Evolutionary conservation across 1,139 yeast genomes (phyloP).

Genomic region (Magnusiomyces paraingens): DNA sequence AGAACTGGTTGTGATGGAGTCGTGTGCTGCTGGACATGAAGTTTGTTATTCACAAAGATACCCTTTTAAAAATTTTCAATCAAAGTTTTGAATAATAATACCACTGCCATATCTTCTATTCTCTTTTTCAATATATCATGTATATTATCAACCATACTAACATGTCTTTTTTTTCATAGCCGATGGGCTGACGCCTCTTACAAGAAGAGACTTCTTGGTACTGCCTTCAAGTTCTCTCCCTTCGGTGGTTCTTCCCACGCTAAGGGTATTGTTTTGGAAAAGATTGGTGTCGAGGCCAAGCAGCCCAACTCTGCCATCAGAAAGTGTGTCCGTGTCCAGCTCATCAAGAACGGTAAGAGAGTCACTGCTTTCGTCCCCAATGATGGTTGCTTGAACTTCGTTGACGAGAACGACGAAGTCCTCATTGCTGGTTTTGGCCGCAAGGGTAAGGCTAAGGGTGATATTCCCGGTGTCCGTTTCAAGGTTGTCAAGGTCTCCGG

Average conservation of each 20-base stretch:
- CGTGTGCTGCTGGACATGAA: too few relatives aligned
- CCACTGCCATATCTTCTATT: too few relatives aligned
- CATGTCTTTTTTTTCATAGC: constrained; percentile 37
- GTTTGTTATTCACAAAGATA: too few relatives aligned
- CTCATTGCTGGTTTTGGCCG: constrained; percentile 99
- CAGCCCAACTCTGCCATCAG: constrained; percentile 99
- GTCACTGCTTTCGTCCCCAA: constrained; percentile 99
- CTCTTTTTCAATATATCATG: too few relatives aligned
- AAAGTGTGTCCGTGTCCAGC: constrained; percentile 99
- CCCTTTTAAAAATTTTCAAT: too few relatives aligned
- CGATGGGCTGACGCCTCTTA: constrained; percentile 99
- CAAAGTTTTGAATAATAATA: too few relatives aligned
- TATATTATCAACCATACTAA: constrained; percentile 4
- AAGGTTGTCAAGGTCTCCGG: constrained; percentile 99
- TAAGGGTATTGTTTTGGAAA: constrained; percentile 99
- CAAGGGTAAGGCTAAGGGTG: constrained; percentile 99
- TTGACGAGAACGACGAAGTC: constrained; percentile 99
- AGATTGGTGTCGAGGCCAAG: constrained; percentile 99
- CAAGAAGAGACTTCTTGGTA: constrained; percentile 98
- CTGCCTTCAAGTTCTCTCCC: constrained; percentile 99
- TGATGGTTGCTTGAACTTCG: constrained; percentile 99
- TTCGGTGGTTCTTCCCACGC: constrained; percentile 99
- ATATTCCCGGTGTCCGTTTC: constrained; percentile 99
- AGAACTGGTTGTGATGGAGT: too few relatives aligned
- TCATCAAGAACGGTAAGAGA: constrained; percentile 99